These are phyloP conservation scores for Isatis tinctoria DNA, from an alignment of 345 rosid genomes.

Conservation along the genomic window DNA sequence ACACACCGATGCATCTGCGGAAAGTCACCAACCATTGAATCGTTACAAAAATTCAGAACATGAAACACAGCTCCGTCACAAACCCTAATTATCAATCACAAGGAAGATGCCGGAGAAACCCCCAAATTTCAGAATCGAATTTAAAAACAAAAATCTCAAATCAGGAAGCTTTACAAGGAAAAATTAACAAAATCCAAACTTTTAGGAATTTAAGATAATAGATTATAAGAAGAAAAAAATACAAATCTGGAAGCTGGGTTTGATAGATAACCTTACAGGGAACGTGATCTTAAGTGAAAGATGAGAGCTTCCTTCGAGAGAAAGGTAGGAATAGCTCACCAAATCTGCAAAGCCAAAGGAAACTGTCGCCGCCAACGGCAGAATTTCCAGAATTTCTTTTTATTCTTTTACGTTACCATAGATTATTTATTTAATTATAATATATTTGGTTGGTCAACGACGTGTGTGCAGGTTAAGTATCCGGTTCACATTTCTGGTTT, in stretches of 20 bases:
- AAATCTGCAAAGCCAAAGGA: slow-evolving; percentile 20
- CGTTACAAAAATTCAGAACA: slow-evolving; percentile 10
- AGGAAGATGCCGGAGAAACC: background rate
- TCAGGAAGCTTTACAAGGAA: slow-evolving; percentile 16
- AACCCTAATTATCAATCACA: slow-evolving; percentile 12
- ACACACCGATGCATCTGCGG: slow-evolving; percentile 27
- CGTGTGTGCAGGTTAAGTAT: slow-evolving; percentile 10
- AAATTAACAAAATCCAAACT: slow-evolving; percentile 3
- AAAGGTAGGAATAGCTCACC: slow-evolving; percentile 30
- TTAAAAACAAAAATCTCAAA: background rate
- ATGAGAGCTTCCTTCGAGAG: slow-evolving; percentile 28
- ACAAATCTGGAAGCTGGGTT: slow-evolving; percentile 14
- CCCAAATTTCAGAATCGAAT: slow-evolving; percentile 7
- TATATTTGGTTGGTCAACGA: slow-evolving; percentile 18
- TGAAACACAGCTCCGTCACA: slow-evolving; percentile 27
- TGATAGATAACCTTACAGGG: slow-evolving; percentile 33
- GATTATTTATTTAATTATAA: background rate
- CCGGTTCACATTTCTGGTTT: slow-evolving; percentile 1
- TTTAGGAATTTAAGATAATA: background rate
- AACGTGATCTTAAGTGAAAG: slow-evolving; percentile 17
- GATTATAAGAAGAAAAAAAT: background rate
- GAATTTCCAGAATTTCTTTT: background rate
- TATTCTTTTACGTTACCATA: background rate
- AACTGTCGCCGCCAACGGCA: slow-evolving; percentile 33
- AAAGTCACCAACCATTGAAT: slow-evolving; percentile 32